These are phyloP conservation scores for Gardenia jasminoides DNA, from an alignment of 257 asterid species.

Conservation along the genomic window DNA sequence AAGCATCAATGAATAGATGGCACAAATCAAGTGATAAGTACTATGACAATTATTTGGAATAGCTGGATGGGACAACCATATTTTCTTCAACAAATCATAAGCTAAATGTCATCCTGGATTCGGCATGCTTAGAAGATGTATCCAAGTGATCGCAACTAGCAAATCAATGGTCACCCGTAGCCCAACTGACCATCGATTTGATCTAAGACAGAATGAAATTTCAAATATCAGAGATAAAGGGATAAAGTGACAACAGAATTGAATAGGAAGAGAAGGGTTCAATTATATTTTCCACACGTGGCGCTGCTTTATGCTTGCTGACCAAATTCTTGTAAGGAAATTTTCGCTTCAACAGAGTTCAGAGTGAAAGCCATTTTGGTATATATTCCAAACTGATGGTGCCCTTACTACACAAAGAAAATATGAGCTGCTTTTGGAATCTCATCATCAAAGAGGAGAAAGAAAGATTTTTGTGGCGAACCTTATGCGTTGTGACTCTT, in stretches of 20 bases:
- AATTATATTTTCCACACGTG: conserved; percentile 25
- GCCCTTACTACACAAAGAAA: conserved; percentile 31
- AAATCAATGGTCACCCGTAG: not conserved
- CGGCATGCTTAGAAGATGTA: not conserved
- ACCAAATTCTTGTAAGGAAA: conserved; percentile 22
- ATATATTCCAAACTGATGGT: conserved; percentile 62
- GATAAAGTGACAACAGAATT: conserved; percentile 19
- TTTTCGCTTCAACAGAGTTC: conserved; percentile 15
- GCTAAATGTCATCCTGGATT: not conserved
- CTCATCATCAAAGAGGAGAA: conserved; percentile 60
- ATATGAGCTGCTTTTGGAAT: conserved; percentile 47
- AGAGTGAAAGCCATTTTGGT: conserved; percentile 34
- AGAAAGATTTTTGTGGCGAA: conserved; percentile 62
- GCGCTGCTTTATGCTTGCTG: conserved; percentile 28
- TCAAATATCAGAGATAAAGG: conserved; percentile 28
- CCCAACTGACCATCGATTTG: conserved; percentile 28
- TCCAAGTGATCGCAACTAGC: not conserved
- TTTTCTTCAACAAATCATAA: not conserved
- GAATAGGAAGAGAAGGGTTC: conserved; percentile 21
- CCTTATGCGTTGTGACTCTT: conserved; percentile 57
- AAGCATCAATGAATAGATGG: not conserved
- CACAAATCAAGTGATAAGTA: not conserved
- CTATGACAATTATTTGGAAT: not conserved
- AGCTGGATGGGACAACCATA: not conserved
- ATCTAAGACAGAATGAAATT: conserved; percentile 22